Conservation (phyloP, 2,329 filamentous ascomycete species). For the Venturia pyrina region DNA sequence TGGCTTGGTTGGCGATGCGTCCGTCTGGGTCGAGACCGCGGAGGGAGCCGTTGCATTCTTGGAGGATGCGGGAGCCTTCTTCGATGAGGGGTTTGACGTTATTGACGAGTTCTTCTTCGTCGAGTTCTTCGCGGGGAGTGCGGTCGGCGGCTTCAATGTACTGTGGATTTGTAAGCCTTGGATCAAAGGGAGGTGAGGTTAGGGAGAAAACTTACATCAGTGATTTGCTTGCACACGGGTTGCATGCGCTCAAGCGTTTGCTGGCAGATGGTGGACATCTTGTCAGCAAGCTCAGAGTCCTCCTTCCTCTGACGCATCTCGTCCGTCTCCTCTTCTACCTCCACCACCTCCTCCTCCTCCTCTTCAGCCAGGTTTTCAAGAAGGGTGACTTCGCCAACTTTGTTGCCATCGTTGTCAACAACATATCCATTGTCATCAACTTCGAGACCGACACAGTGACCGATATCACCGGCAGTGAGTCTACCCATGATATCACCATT, state of each 20-base stretch:
- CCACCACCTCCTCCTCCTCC: slow-evolving; percentile 42
- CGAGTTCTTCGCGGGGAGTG: slow-evolving; percentile 74
- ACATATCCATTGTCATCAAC: slow-evolving; percentile 44
- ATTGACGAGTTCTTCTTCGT: slow-evolving; percentile 81
- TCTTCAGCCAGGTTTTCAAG: slow-evolving; percentile 52
- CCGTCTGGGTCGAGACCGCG: slow-evolving; percentile 85
- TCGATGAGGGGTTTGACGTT: slow-evolving; percentile 83
- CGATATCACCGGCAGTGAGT: slow-evolving; percentile 41
- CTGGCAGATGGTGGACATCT: slow-evolving; percentile 63
- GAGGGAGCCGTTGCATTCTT: slow-evolving; percentile 78
- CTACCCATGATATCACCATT: slow-evolving; percentile 40
- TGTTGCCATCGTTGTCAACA: slow-evolving; percentile 48
- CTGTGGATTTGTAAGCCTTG: slow-evolving; percentile 31
- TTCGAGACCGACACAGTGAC: slow-evolving; percentile 42
- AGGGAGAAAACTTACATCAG: slow-evolving; percentile 46
- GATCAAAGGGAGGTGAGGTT: not conserved
- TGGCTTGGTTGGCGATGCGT: slow-evolving; percentile 72
- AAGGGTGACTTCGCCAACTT: slow-evolving; percentile 53
- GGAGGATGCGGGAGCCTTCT: slow-evolving; percentile 70
- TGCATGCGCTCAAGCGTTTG: slow-evolving; percentile 75
- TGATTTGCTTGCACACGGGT: slow-evolving; percentile 79
- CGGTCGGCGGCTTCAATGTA: slow-evolving; percentile 72
- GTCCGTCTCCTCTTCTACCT: slow-evolving; percentile 42
- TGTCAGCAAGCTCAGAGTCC: slow-evolving; percentile 66
- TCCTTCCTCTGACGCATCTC: slow-evolving; percentile 38